Conservation (phyloP, 768 basidiomycete genomes). For the Tremella fuciformis region DNA sequence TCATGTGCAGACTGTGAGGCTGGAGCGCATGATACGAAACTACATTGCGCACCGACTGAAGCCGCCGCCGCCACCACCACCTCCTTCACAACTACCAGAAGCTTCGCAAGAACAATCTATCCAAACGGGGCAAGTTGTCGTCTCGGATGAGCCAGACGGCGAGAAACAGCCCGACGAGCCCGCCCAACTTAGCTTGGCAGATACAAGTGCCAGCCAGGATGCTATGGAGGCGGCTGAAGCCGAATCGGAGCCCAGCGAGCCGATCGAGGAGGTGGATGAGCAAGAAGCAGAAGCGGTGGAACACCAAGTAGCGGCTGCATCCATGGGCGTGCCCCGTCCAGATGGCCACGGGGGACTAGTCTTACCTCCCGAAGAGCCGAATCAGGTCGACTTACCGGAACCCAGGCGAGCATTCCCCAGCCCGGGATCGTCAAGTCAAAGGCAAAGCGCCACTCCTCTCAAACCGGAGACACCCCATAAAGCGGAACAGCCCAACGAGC, state of each 20-base stretch:
- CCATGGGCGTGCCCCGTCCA: slow-evolving; percentile 9
- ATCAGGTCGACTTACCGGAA: not conserved
- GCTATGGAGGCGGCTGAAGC: too few relatives aligned
- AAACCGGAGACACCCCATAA: too few relatives aligned
- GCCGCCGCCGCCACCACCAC: not conserved
- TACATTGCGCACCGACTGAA: slow-evolving; percentile 27
- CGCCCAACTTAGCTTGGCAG: not conserved
- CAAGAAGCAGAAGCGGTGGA: not conserved
- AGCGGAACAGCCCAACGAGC: too few relatives aligned
- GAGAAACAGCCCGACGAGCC: too few relatives aligned
- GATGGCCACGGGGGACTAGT: slow-evolving; percentile 17
- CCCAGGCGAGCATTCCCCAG: slow-evolving; percentile 12
- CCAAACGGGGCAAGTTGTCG: too few relatives aligned
- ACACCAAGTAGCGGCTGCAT: slow-evolving; percentile 4
- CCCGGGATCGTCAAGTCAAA: not conserved
- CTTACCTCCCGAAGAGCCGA: not conserved
- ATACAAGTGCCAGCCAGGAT: too few relatives aligned
- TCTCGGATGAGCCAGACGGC: too few relatives aligned
- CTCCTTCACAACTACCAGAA: too few relatives aligned
- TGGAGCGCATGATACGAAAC: slow-evolving; percentile 34
- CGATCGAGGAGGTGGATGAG: not conserved
- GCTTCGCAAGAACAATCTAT: too few relatives aligned
- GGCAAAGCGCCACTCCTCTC: too few relatives aligned
- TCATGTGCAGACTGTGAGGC: slow-evolving; percentile 36
- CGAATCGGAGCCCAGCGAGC: not conserved